Conservation (phyloP, 2,329 filamentous ascomycete genomes). For the Claviceps pusilla region DNA sequence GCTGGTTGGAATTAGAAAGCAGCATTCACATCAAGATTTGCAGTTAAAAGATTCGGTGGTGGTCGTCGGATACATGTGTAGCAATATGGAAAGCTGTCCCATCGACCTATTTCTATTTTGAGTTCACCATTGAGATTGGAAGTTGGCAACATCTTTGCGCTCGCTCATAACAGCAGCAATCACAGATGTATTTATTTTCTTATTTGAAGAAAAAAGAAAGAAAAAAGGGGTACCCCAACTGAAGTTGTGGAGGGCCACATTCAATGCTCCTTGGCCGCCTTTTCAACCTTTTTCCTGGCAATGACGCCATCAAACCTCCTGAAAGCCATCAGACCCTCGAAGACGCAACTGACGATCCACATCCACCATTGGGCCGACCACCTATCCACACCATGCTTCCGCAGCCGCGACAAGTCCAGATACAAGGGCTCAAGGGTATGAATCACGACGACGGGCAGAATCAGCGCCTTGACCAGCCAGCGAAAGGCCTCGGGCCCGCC, state of each 20-base stretch:
- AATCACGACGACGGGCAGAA: slow-evolving; percentile 43
- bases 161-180: no score
- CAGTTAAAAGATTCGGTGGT: background rate
- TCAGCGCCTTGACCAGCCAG: slow-evolving; percentile 42
- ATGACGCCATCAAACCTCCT: slow-evolving; percentile 35
- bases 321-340: slow-evolving; percentile 39
- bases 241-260: background rate
- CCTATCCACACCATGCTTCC: slow-evolving; percentile 31
- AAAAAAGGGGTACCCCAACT: no score
- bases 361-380: slow-evolving; percentile 35
- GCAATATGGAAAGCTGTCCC: no score
- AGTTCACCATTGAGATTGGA: no score
- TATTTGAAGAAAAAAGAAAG: no score
- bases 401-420: slow-evolving; percentile 31
- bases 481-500: slow-evolving; percentile 43
- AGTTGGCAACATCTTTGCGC: no score
- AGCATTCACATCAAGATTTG: background rate
- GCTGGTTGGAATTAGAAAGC: background rate
- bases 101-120: no score
- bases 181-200: no score
- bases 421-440: slow-evolving; percentile 50
- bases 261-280: slow-evolving; percentile 25
- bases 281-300: slow-evolving; percentile 25
- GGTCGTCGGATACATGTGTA: background rate
- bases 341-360: slow-evolving; percentile 37